Conservation (phyloP, 192 early-diverging fungal species). For the Backusella circina region DNA sequence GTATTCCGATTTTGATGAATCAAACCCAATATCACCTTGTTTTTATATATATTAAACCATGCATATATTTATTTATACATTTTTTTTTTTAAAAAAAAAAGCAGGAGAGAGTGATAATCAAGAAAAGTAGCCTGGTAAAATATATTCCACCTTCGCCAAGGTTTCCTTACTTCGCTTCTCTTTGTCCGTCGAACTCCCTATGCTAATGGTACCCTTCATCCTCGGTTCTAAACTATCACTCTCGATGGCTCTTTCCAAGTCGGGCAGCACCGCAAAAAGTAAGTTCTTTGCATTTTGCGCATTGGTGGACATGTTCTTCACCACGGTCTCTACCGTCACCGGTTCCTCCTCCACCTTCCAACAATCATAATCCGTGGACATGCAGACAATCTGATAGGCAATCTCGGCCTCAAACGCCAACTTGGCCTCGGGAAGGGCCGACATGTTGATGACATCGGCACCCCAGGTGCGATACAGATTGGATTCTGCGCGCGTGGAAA, state of each 20-base stretch:
- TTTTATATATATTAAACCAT: neutral
- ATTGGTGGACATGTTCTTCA: conserved; percentile 87
- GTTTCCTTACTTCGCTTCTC: conserved; percentile 68
- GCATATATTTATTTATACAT: neutral
- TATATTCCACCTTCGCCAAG: conserved; percentile 72
- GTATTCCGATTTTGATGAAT: too few relatives aligned
- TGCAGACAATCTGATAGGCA: conserved; percentile 97
- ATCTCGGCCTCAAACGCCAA: conserved; percentile 98
- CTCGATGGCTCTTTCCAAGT: conserved; percentile 59
- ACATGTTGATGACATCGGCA: conserved; percentile 97
- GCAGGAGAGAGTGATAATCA: neutral
- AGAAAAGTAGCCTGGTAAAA: conserved; percentile 77
- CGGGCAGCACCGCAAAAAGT: conserved; percentile 72
- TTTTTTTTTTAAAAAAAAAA: neutral
- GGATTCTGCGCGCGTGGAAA: conserved; percentile 97
- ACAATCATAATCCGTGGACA: conserved; percentile 99
- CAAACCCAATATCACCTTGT: too few relatives aligned
- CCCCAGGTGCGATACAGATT: conserved; percentile 94
- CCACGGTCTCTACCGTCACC: conserved; percentile 82
- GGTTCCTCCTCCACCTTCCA: conserved; percentile 77
- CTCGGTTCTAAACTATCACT: conserved; percentile 50
- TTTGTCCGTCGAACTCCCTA: conserved; percentile 76
- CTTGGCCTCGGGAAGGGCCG: conserved; percentile 93
- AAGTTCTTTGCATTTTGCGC: conserved; percentile 77
- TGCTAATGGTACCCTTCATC: conserved; percentile 79